phyloP scores from a whole-genome alignment of 2,329 filamentous ascomycete species.

The Botrytis pseudocinerea region DNA sequence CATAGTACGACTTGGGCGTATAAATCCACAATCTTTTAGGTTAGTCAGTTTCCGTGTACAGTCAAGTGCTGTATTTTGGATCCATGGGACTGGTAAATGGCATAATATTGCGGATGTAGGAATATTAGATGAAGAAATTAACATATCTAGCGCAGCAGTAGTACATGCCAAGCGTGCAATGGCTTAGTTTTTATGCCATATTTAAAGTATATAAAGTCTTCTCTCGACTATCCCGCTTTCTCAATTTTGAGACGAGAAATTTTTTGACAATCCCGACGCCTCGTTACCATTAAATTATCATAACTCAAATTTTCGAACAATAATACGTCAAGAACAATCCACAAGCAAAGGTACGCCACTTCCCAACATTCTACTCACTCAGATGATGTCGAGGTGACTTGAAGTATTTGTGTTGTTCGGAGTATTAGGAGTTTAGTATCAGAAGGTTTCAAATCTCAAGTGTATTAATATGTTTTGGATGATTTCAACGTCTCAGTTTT shows the following conservation, averaged over 20 bases:
- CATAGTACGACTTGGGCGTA: background rate
- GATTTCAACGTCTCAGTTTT: background rate
- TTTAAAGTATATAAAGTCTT: background rate
- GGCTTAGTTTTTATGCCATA: rapidly evolving
- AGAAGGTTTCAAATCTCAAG: background rate
- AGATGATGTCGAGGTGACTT: background rate
- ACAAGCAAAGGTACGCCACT: background rate
- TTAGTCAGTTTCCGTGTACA: background rate
- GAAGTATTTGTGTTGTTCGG: background rate
- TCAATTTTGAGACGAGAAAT: background rate
- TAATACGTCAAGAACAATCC: background rate
- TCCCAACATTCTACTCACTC: background rate
- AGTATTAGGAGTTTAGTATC: background rate
- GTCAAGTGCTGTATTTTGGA: background rate
- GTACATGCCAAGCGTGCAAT: background rate
- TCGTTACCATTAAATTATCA: background rate
- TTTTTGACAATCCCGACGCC: background rate
- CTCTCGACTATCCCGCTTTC: background rate
- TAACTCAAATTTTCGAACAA: background rate
- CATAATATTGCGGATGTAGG: background rate
- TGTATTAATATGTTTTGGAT: background rate
- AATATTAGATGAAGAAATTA: background rate
- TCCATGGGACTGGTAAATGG: background rate
- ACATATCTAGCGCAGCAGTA: background rate
- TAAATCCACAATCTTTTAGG: background rate